Evolutionary conservation across 139 green algal genomes (phyloP), one percentile per base, ranked within the genome.

Genomic region (Astrephomene gubernaculifera): DNA sequence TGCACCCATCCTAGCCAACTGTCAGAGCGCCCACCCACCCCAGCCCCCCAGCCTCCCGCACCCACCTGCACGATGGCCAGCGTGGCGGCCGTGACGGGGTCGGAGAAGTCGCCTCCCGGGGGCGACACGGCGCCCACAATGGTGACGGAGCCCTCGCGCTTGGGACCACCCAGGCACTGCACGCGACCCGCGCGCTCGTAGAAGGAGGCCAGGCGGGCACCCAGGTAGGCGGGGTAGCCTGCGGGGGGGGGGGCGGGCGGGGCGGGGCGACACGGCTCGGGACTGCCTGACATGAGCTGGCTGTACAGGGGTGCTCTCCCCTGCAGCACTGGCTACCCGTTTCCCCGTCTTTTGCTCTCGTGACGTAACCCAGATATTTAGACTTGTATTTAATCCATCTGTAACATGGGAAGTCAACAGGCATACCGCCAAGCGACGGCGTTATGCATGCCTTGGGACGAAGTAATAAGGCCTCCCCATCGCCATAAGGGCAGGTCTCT

Each of bases 81-180:
- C 19, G 97, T 99, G 44, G 97, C 97, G 41, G 96, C 93, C 35
- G 97, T 99, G 73, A 99, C 97, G 29, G 97, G 97, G 93, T 99
- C 97, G 2, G 94, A 97, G 91, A 99, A 99, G 90, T 99, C 97
- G 31, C 97, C 97, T 38, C 97, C 97, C 57, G 97, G 97, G 0
- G 97, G 97, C 12, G 96, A 99, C 71, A 99, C 97, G 19, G 97
- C 97, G 49, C 97, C 97, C 33, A 99, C 97, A 60, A 99, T 98
- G 73, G 97, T 99, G 31, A 99, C 97, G 64, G 89, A 96, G 82
- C 97, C 97, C 92, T 99, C 96, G 44, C 97, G 94, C 78, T 95
- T 91, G 73, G 97, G 97, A 1, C 85, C 92, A 12, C 97, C 97
- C 85, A 99, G 90, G 91, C 97, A 99, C 43, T 90, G 90, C 53